A percentile compares a stretch with the other conserved stretches of the same genome.
Evolutionary conservation across 1,284 basidiomycete genomes (phyloP).

Genomic region (Volvariella surrecta): DNA sequence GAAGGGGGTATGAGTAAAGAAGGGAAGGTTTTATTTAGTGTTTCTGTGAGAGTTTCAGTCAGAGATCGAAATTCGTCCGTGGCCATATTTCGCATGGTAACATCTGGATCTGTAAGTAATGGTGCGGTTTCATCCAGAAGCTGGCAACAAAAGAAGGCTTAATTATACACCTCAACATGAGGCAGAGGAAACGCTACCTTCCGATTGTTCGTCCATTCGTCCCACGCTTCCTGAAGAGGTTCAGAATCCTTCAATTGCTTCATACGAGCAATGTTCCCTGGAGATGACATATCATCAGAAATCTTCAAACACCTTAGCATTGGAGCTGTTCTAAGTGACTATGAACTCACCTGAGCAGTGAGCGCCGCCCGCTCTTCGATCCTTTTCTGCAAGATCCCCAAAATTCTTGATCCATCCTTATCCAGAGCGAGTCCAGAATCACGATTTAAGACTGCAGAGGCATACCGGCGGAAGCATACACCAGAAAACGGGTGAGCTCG

Average conservation of each 20-base stretch:
- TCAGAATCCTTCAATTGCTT: constrained; percentile 22
- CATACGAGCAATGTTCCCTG: constrained; percentile 17
- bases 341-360: constrained; percentile 21
- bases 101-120: constrained; percentile 71
- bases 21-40: constrained; percentile 55
- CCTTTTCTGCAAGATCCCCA: constrained; percentile 31
- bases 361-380: constrained; percentile 29
- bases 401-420: constrained; percentile 16
- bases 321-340: not conserved
- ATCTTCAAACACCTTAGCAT: constrained; percentile 10
- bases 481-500: constrained; percentile 5
- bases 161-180: constrained; percentile 3
- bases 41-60: constrained; percentile 33
- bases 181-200: constrained; percentile 16
- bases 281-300: constrained; percentile 17
- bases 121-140: constrained; percentile 53
- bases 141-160: constrained; percentile 42
- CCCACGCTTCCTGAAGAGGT: constrained; percentile 20
- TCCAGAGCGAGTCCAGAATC: constrained; percentile 7
- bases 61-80: constrained; percentile 58
- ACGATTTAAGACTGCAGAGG: constrained; percentile 4
- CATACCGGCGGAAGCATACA: constrained; percentile 2
- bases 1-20: constrained; percentile 67
- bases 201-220: constrained; percentile 18
- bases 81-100: constrained; percentile 71